Base-by-base conservation (phyloP, 768 basidiomycete genomes). In the Daedaleopsis nitida region DNA sequence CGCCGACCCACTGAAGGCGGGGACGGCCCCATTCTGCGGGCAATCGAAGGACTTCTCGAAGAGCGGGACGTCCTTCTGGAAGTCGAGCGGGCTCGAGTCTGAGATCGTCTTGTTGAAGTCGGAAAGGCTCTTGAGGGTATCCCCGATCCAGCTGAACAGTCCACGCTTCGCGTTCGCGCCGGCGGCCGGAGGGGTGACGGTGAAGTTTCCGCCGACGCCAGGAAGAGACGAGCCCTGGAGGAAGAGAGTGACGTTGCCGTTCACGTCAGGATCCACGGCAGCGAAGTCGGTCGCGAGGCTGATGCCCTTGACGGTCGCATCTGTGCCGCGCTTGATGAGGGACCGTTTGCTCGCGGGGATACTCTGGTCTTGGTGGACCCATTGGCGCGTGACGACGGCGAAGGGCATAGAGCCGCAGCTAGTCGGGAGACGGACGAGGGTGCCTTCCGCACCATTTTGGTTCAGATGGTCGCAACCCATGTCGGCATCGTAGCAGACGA, bases 391-490 rank as follows among this genome's bases (percentile, higher is more conserved):
- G 47, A 49, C 47, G 24, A 73, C 71, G 7, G 70, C 70, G 55
- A 77, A 75, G 21, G 69, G 71, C 38, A 61, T 64, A 8, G 60
- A 62, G 19, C 66, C 68, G 55, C 72, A 73, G 69, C 71, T 51
- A 5, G n/a, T 77, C 5, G 85, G 84, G 11, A 86, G 67, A 19
- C 83, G 76, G 32, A 85, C 82, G 21, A 86, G 70, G 62, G 81
- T 84, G 59, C 78, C 79, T n/a, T 73, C 78, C 0, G 81, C 75
- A 24, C 73, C 77, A 38, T 67, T 68, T 35, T 72, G 69, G 58
- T 75, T 78, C 10, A 83, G 69, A 57, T 80, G 80, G 32, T 69
- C 69, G 67, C 81, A 83, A 9, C 70, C 69, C 19, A 60, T 48
- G 23, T 68, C 59, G 17, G 71, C 68, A 19, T 67, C 65, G 60